These are phyloP conservation scores for Podochytrium sp. DNA, from an alignment of 192 early-diverging fungal genomes.

Conservation along the genomic window DNA sequence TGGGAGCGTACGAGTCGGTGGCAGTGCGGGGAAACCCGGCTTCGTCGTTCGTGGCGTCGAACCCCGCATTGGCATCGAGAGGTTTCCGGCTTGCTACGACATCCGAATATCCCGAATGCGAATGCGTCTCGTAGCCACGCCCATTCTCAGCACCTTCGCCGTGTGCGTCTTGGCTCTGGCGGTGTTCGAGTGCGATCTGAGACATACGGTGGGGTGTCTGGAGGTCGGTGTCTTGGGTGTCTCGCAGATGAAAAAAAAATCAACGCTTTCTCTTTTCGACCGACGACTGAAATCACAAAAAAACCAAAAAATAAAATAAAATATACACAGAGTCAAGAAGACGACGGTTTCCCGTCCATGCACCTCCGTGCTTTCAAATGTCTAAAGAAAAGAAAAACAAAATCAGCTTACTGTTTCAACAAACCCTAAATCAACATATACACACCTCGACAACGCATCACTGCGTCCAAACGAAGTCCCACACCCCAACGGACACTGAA, in stretches of 20 bases:
- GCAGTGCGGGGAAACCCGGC: background rate
- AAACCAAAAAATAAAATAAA: background rate
- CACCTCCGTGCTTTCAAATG: constrained; percentile 28
- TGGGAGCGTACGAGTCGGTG: background rate
- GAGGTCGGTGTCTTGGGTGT: background rate
- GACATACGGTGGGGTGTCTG: too few species aligned
- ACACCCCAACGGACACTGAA: constrained; percentile 26
- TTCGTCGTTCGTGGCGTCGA: too few species aligned
- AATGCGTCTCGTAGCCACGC: too few species aligned
- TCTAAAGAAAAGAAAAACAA: background rate
- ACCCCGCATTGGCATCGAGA: too few species aligned
- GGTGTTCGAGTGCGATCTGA: too few species aligned
- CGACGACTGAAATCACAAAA: background rate
- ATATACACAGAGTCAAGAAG: background rate
- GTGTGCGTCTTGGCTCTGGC: too few species aligned
- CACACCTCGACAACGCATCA: constrained; percentile 27
- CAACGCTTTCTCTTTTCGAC: background rate
- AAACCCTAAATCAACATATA: background rate
- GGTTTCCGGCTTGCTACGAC: too few species aligned
- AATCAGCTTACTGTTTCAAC: background rate
- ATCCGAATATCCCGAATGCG: too few species aligned
- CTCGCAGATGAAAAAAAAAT: background rate
- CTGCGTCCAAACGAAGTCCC: constrained; percentile 28
- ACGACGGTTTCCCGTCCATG: background rate
- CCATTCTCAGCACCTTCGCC: too few species aligned